Evolutionary conservation across 2,329 filamentous ascomycete genomes (phyloP).

Genomic region (Xylariaceae sp.): DNA sequence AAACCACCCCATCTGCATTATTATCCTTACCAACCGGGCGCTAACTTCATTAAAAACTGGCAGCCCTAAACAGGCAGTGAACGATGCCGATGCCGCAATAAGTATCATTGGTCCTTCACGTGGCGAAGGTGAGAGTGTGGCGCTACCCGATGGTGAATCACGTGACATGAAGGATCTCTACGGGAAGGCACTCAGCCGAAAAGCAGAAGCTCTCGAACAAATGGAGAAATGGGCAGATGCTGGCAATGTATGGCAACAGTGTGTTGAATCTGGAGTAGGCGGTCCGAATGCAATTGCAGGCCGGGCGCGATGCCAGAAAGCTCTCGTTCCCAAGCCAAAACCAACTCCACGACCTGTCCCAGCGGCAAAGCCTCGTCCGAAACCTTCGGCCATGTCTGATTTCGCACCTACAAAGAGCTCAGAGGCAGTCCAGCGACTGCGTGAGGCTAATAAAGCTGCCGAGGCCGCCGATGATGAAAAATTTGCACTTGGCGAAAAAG

Average conservation of each 20-base stretch:
- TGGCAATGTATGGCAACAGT: conserved; percentile 77
- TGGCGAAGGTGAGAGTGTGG: conserved; percentile 81
- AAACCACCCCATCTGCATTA: conserved; percentile 81
- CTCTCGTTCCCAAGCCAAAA: conserved; percentile 73
- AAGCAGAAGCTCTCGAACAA: conserved; percentile 93
- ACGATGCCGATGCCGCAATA: conserved; percentile 83
- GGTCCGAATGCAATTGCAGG: conserved; percentile 84
- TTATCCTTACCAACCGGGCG: conserved; percentile 91
- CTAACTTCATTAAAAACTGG: conserved; percentile 91
- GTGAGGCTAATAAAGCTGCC: conserved; percentile 83
- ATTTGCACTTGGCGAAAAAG: conserved; percentile 83
- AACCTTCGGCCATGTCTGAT: conserved; percentile 47
- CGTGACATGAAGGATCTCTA: conserved; percentile 94
- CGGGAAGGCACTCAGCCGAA: conserved; percentile 90
- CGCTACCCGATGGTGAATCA: conserved; percentile 66
- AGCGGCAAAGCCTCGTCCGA: conserved; percentile 53
- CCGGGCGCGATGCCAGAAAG: conserved; percentile 87
- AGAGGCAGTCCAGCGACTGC: conserved; percentile 81
- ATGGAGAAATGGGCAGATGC: conserved; percentile 95
- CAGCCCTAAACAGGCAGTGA: conserved; percentile 84
- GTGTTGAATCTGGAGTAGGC: conserved; percentile 86
- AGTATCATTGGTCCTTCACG: conserved; percentile 78
- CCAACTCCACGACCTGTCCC: conserved; percentile 53
- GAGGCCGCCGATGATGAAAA: conserved; percentile 91
- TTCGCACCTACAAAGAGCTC: conserved; percentile 61